These are phyloP conservation scores for Dioszegia crocea DNA, from an alignment of 768 basidiomycete species.

Conservation along the genomic window DNA sequence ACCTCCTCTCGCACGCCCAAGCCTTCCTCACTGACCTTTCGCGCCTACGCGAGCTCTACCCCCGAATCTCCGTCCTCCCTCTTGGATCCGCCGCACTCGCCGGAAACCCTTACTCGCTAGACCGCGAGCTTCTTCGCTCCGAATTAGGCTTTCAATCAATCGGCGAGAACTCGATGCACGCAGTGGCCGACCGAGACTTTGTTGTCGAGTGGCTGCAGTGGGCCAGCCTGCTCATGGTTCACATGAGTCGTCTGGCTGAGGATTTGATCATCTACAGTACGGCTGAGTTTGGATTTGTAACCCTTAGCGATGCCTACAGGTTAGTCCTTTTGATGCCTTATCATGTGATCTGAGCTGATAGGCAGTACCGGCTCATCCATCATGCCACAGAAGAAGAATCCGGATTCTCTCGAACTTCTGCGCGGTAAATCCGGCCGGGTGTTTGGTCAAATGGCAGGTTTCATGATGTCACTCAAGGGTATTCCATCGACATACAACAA, in stretches of 20 bases:
- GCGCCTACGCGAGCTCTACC: conserved; percentile 73
- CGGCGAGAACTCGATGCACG: conserved; percentile 94
- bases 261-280: conserved; percentile 95
- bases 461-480: conserved; percentile 95
- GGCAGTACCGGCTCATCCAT: conserved; percentile 93
- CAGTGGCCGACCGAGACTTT: conserved; percentile 94
- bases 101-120: conserved; percentile 91
- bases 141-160: conserved; percentile 85
- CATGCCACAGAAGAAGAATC: conserved; percentile 99
- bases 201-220: conserved; percentile 97
- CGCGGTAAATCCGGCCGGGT: conserved; percentile 92
- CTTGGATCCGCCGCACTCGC: conserved; percentile 92
- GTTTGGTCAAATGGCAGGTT: conserved; percentile 97
- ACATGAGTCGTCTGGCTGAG: conserved; percentile 90
- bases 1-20: conserved; percentile 89
- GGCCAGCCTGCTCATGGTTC: conserved; percentile 85
- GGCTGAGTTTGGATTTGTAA: conserved; percentile 93
- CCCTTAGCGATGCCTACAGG: conserved; percentile 97
- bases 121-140: conserved; percentile 83
- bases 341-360: neutral
- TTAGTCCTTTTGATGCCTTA: conserved; percentile 45
- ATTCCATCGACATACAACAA: conserved; percentile 99
- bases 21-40: conserved; percentile 87
- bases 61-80: conserved; percentile 87
- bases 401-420: conserved; percentile 89